A percentile compares a stretch with the other conserved stretches of the same genome.
These are phyloP conservation scores for Medicago truncatula DNA, from an alignment of 306 rosid genomes.

Conservation along the genomic window MtrunA17r5.0-ANR NC_053042.1:17657501-17658000, in stretches of 20 bases:
- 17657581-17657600: background rate
- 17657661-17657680: no score
- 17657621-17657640: background rate
- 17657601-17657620: background rate
- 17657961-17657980: slow-evolving; percentile 32
- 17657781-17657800: slow-evolving; percentile 52
- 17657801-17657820: slow-evolving; percentile 48
- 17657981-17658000: slow-evolving; percentile 40
- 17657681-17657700: background rate
- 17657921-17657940: slow-evolving; percentile 56
- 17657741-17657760: background rate
- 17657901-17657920: slow-evolving; percentile 34
- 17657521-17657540: background rate
- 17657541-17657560: background rate
- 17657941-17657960: slow-evolving; percentile 41
- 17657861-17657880: slow-evolving; percentile 60
- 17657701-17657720: background rate
- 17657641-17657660: no score
- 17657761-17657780: background rate
- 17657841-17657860: slow-evolving; percentile 44
- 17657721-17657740: background rate
- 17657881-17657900: background rate
- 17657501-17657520: background rate
- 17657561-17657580: background rate
- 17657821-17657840: slow-evolving; percentile 45